Percentiles rank a stretch among this genome's conserved stretches.
Conservation (phyloP, 805 yeast genomes). For the Suhomyces tanzawaensis region DNA sequence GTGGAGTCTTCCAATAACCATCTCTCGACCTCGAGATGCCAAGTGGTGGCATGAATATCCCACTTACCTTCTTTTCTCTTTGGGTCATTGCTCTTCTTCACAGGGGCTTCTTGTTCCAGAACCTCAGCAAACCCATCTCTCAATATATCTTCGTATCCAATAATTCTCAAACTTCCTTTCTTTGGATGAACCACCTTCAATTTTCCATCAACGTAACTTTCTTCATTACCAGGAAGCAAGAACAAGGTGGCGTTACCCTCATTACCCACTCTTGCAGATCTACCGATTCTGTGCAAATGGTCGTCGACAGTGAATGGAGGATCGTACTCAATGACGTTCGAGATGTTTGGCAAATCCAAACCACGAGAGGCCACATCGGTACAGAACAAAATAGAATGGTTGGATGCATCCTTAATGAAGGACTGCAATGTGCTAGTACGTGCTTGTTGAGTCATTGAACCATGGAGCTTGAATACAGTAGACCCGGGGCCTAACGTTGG, state of each 20-base stretch:
- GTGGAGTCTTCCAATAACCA: conserved; percentile 71
- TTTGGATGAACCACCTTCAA: conserved; percentile 39
- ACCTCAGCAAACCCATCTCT: conserved; percentile 42
- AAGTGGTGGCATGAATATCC: conserved; percentile 95
- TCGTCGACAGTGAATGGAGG: conserved; percentile 95
- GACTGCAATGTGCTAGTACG: conserved; percentile 75
- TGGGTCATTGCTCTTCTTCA: conserved; percentile 35
- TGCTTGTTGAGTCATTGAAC: conserved; percentile 79
- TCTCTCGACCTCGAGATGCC: conserved; percentile 89
- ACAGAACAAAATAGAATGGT: conserved; percentile 74
- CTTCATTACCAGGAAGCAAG: conserved; percentile 86
- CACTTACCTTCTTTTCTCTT: conserved; percentile 53
- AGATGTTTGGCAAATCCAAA: conserved; percentile 82
- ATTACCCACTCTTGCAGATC: conserved; percentile 97
- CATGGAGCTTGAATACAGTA: conserved; percentile 72
- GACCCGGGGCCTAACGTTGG: conserved; percentile 48
- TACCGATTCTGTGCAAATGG: conserved; percentile 93
- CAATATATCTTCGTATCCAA: conserved; percentile 33
- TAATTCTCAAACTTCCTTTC: conserved; percentile 29
- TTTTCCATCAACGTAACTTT: conserved; percentile 65
- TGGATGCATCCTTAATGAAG: conserved; percentile 46
- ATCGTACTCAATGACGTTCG: conserved; percentile 86
- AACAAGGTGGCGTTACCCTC: conserved; percentile 76
- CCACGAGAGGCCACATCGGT: conserved; percentile 99
- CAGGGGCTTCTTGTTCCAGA: conserved; percentile 27